Conservation (phyloP, 495 filamentous ascomycete species). For the Daldinia grandis region DNA sequence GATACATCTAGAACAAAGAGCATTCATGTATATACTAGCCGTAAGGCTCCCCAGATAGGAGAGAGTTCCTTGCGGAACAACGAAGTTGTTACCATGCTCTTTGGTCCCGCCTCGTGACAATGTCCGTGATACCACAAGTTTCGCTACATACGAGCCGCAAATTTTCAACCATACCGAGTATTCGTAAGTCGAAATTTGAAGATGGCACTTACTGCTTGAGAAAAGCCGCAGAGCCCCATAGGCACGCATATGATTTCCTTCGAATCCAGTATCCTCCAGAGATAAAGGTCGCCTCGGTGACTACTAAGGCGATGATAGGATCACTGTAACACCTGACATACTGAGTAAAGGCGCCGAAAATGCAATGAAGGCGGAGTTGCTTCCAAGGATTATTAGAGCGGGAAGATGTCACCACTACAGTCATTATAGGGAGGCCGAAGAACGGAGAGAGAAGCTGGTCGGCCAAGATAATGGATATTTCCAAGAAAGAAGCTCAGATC, state of each 20-base stretch:
- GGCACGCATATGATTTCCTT: background rate
- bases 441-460: conserved; percentile 4
- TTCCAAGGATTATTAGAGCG: conserved; percentile 4
- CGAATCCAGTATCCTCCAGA: conserved; percentile 9
- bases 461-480: conserved; percentile 1
- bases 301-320: conserved; percentile 37
- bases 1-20: no score
- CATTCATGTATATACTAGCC: no score
- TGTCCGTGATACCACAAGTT: conserved; percentile 3
- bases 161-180: background rate
- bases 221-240: conserved; percentile 29
- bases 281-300: conserved; percentile 28
- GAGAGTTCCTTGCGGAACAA: no score
- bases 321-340: conserved; percentile 31
- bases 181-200: background rate
- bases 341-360: conserved; percentile 9
- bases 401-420: conserved; percentile 2
- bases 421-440: conserved; percentile 18
- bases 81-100: no score
- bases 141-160: conserved; percentile 4
- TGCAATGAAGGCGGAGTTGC: conserved; percentile 22
- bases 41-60: no score
- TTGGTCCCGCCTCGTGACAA: no score
- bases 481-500: conserved; percentile 3
- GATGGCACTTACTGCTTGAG: background rate